These are phyloP conservation scores for Hygrocybe punicea DNA, from an alignment of 768 basidiomycete genomes.

Conservation along the genomic window DNA sequence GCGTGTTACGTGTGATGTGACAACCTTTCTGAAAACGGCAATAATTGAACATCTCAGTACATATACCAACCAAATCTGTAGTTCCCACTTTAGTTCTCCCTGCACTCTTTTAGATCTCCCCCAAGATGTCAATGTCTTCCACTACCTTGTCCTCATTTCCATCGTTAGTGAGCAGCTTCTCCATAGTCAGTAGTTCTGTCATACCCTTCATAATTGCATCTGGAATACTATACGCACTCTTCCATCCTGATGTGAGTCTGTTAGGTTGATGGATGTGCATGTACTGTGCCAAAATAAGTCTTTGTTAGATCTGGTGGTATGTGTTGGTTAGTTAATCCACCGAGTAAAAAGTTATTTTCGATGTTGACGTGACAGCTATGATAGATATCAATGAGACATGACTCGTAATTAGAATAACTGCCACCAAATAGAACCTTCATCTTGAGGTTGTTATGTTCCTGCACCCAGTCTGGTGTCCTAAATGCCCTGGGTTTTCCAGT, in stretches of 20 bases:
- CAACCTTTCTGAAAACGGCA: no score
- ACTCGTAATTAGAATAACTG: conserved; percentile 35
- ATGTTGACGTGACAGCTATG: conserved; percentile 22
- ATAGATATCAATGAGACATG: conserved; percentile 34
- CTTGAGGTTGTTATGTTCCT: conserved; percentile 44
- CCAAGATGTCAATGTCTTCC: background rate
- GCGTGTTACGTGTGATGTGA: no score
- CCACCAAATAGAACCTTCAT: conserved; percentile 40
- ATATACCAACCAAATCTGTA: background rate
- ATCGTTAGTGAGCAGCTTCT: background rate
- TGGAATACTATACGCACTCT: conserved; percentile 11
- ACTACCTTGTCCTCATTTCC: background rate
- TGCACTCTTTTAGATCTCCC: background rate
- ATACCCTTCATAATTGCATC: conserved; percentile 14
- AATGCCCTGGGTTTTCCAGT: conserved; percentile 31
- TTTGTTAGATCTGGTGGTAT: conserved; percentile 25
- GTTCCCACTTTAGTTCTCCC: background rate
- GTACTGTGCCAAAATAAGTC: conserved; percentile 18
- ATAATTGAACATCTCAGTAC: background rate
- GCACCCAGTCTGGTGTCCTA: conserved; percentile 37
- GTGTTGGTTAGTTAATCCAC: conserved; percentile 26
- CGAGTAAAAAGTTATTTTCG: no score
- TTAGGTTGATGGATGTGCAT: conserved; percentile 14
- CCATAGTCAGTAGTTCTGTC: background rate
- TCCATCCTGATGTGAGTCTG: conserved; percentile 8